Conservation (phyloP, 768 basidiomycete genomes). For the Artomyces pyxidatus region DNA sequence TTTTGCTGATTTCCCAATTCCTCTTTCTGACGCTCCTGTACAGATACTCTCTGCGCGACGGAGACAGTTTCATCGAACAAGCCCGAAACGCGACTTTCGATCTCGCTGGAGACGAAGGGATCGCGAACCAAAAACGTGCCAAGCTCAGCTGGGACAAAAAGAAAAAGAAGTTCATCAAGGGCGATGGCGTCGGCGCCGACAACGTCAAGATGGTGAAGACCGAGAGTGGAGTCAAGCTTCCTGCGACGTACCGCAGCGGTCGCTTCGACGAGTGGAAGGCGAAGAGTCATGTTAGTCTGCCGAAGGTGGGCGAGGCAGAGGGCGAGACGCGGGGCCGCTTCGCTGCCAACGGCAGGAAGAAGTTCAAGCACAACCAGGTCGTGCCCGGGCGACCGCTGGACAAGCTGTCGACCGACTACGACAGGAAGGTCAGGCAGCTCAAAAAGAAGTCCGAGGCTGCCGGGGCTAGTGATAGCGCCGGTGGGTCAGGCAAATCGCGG, state of each 20-base stretch:
- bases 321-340: conserved; percentile 27
- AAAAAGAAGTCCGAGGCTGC: conserved; percentile 45
- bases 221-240: conserved; percentile 85
- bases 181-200: conserved; percentile 79
- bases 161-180: conserved; percentile 89
- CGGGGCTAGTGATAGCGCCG: conserved; percentile 18
- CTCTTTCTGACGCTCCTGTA: not conserved
- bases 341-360: conserved; percentile 34
- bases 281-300: conserved; percentile 64
- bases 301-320: conserved; percentile 80
- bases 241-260: conserved; percentile 88
- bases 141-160: conserved; percentile 89
- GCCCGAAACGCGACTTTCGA: conserved; percentile 77
- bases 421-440: conserved; percentile 57
- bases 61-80: conserved; percentile 82
- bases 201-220: conserved; percentile 91
- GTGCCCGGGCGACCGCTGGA: conserved; percentile 68
- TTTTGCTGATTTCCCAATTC: conserved; percentile 7
- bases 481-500: conserved; percentile 16
- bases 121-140: conserved; percentile 49
- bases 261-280: conserved; percentile 94
- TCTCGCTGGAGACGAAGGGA: conserved; percentile 69
- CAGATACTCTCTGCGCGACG: conserved; percentile 86
- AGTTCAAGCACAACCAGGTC: conserved; percentile 68
- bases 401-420: conserved; percentile 63